These are phyloP conservation scores for Usnea hakonensis DNA, from an alignment of 495 filamentous ascomycete species.

Conservation along the genomic window DNA sequence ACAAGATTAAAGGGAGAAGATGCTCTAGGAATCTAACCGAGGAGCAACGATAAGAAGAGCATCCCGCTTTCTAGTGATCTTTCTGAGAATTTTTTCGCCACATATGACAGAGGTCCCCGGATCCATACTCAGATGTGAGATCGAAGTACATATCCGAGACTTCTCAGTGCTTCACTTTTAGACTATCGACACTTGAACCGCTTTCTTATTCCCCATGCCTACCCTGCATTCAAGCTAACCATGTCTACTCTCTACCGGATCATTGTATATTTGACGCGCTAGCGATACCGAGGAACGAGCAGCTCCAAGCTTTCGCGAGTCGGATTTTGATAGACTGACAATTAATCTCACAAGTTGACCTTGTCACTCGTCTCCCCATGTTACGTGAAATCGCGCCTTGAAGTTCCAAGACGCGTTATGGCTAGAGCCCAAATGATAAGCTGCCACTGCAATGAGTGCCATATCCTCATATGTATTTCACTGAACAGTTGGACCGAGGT, in stretches of 20 bases:
- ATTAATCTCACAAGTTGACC: neutral
- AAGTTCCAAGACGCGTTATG: neutral
- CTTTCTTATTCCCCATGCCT: neutral
- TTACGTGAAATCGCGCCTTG: neutral
- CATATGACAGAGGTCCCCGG: neutral
- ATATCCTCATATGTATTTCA: neutral
- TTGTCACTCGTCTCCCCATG: neutral
- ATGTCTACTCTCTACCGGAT: neutral
- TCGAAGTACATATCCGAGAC: too few relatives aligned
- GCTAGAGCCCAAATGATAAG: neutral
- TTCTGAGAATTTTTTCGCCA: neutral
- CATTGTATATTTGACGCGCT: neutral
- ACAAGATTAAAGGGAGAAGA: neutral
- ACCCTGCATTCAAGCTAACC: neutral
- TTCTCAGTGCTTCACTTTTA: too few relatives aligned
- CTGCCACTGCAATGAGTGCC: slow-evolving; percentile 7
- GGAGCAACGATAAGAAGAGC: neutral
- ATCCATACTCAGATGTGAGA: neutral
- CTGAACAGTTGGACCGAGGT: slow-evolving; percentile 3
- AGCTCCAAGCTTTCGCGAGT: neutral
- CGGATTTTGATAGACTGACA: neutral
- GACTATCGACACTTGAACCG: too few relatives aligned
- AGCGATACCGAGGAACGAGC: neutral
- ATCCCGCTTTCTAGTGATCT: neutral
- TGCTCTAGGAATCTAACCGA: neutral